phyloP scores from a whole-genome alignment of 192 early-diverging fungal species.

The Blastocladiella britannica region DNA sequence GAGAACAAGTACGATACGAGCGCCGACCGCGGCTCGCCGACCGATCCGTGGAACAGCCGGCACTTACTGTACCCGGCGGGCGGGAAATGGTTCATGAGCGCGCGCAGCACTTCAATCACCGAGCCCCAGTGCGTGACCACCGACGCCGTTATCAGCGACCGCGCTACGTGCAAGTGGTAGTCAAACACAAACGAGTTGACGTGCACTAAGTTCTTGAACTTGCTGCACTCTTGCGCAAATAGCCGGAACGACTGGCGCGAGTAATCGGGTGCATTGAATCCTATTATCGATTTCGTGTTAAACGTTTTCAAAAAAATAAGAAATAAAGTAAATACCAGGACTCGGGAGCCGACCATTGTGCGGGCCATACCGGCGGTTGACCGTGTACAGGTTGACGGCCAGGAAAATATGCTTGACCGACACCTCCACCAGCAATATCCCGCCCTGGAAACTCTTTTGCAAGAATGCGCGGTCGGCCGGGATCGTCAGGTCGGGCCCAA shows the following conservation, averaged over 20 bases:
- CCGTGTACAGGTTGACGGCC: constrained; percentile 31
- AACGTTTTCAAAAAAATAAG: too few relatives aligned
- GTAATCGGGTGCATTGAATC: neutral
- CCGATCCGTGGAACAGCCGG: neutral
- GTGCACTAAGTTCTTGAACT: constrained; percentile 32
- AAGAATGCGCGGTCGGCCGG: constrained; percentile 12
- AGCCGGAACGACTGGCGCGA: constrained; percentile 15
- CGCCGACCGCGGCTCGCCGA: neutral
- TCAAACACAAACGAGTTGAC: constrained; percentile 42
- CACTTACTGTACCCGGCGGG: neutral
- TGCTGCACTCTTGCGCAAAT: constrained; percentile 34
- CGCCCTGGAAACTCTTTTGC: constrained; percentile 28
- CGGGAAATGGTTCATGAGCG: neutral
- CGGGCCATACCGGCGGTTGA: constrained; percentile 28
- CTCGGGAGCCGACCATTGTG: neutral
- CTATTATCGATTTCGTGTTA: too few relatives aligned
- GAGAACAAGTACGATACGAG: neutral
- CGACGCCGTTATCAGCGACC: neutral
- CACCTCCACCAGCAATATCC: constrained; percentile 37
- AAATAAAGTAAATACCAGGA: neutral
- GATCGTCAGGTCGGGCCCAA: neutral
- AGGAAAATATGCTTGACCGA: constrained; percentile 31
- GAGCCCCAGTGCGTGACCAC: neutral
- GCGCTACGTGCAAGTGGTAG: constrained; percentile 18
- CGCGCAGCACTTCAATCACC: neutral